These are phyloP conservation scores for Wolfiporia cocos DNA, from an alignment of 1,284 basidiomycete genomes.

Conservation along the genomic window DNA sequence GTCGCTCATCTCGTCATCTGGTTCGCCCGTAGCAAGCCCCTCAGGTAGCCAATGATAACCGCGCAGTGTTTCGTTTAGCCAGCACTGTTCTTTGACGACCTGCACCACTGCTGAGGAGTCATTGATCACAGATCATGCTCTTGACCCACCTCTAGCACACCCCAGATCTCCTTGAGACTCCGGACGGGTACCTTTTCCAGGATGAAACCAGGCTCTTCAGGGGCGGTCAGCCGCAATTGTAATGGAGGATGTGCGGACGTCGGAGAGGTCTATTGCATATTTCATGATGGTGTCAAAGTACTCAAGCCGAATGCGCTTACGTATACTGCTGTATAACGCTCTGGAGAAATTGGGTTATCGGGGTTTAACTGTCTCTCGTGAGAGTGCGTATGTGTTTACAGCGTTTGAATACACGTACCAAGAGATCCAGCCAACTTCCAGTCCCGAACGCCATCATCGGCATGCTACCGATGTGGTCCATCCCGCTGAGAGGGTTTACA, in stretches of 20 bases:
- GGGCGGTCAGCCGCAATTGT: conserved; percentile 54
- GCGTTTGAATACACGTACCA: conserved; percentile 12
- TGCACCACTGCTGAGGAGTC: conserved; percentile 19
- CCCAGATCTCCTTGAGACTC: conserved; percentile 65
- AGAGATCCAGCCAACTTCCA: conserved; percentile 51
- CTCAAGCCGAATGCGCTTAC: conserved; percentile 25
- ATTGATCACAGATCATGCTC: conserved; percentile 1
- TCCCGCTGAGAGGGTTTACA: conserved; percentile 48
- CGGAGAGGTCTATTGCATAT: conserved; percentile 40
- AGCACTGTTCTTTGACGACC: conserved; percentile 75
- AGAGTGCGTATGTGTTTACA: no score
- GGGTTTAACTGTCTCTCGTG: conserved; percentile 50
- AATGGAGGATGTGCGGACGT: conserved; percentile 58
- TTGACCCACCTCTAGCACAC: conserved; percentile 52
- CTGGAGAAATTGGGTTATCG: conserved; percentile 34
- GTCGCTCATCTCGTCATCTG: conserved; percentile 16
- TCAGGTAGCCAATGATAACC: conserved; percentile 57
- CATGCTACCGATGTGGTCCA: conserved; percentile 35
- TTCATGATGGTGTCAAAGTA: conserved; percentile 2
- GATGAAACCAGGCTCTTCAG: conserved; percentile 67
- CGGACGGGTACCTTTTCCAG: conserved; percentile 64
- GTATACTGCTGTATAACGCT: conserved; percentile 40
- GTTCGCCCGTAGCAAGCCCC: conserved; percentile 23
- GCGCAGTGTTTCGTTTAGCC: conserved; percentile 63
- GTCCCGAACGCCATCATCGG: conserved; percentile 45